Evolutionary conservation across 2,329 filamentous ascomycete species (phyloP).

Genomic region (Botrytis elliptica): DNA sequence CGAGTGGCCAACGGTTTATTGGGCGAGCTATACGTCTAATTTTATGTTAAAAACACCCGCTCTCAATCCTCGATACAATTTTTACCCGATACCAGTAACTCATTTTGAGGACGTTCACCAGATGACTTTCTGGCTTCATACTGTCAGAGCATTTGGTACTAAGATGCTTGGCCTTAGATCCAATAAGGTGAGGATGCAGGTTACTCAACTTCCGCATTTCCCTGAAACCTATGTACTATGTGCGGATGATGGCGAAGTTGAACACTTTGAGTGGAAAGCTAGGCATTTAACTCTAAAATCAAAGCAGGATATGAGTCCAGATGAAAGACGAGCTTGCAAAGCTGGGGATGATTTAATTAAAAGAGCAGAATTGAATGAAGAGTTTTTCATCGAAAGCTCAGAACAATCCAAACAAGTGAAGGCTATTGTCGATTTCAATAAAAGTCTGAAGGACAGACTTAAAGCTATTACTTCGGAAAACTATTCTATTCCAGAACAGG

Average conservation of each 20-base stretch:
- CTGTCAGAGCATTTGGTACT: not conserved
- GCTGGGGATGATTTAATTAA: constrained; percentile 1
- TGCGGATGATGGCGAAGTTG: not conserved
- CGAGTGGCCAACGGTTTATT: not conserved
- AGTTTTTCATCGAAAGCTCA: not conserved
- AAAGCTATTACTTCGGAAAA: not conserved
- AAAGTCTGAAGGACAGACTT: not conserved
- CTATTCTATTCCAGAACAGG: not conserved
- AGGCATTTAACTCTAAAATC: not conserved
- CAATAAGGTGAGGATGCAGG: not conserved
- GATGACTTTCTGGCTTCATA: not conserved
- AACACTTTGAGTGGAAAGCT: not conserved
- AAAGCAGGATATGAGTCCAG: constrained; percentile 6
- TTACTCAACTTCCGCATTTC: not conserved
- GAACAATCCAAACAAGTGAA: not conserved
- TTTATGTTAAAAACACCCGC: not conserved
- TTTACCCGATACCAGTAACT: not conserved
- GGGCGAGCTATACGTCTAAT: not conserved
- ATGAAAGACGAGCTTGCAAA: not conserved
- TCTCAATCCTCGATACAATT: not conserved
- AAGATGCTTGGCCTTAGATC: constrained; percentile 7
- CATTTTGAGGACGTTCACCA: constrained; percentile 14
- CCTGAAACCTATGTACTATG: not conserved
- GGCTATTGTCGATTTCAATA: not conserved
- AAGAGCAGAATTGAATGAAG: not conserved